Percentiles rank a stretch among this genome's conserved stretches.
Conservation (phyloP, 2,329 filamentous ascomycete genomes). For the Magnaporthales sp. region DNA sequence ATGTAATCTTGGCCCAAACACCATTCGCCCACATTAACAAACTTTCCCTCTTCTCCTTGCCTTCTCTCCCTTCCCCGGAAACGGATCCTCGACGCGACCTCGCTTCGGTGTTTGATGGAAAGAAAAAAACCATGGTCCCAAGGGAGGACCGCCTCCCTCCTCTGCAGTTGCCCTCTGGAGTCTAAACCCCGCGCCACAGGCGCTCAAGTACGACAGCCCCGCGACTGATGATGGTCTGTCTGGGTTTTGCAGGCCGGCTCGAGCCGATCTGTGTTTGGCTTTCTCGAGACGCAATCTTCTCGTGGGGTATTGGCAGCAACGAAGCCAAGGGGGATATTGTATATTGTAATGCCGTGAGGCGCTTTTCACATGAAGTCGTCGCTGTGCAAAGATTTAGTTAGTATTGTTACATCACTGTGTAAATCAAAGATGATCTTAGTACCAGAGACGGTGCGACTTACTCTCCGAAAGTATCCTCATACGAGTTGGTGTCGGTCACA, state of each 20-base stretch:
- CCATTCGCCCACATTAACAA: neutral
- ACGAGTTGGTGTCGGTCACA: conserved; percentile 58
- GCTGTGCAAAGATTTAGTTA: conserved; percentile 25
- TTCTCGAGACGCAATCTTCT: neutral
- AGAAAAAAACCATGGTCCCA: neutral
- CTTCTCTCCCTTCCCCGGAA: neutral
- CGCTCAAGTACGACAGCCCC: neutral
- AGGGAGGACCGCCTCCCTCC: neutral
- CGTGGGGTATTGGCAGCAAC: neutral
- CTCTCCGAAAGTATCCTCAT: conserved; percentile 78
- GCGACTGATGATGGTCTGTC: neutral
- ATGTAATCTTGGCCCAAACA: neutral
- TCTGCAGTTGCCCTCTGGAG: neutral
- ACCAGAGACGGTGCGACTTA: conserved; percentile 38
- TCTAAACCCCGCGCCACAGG: neutral
- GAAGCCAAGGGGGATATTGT: neutral
- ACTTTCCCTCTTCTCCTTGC: neutral
- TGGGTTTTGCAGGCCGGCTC: neutral
- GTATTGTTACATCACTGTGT: neutral
- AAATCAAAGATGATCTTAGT: neutral
- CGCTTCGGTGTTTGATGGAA: neutral
- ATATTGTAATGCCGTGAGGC: neutral
- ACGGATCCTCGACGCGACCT: neutral
- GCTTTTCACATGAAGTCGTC: conserved; percentile 64
- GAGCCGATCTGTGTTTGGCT: neutral